Conservation (phyloP, 2,329 filamentous ascomycete species). For the Sarocladium strictum region DNA sequence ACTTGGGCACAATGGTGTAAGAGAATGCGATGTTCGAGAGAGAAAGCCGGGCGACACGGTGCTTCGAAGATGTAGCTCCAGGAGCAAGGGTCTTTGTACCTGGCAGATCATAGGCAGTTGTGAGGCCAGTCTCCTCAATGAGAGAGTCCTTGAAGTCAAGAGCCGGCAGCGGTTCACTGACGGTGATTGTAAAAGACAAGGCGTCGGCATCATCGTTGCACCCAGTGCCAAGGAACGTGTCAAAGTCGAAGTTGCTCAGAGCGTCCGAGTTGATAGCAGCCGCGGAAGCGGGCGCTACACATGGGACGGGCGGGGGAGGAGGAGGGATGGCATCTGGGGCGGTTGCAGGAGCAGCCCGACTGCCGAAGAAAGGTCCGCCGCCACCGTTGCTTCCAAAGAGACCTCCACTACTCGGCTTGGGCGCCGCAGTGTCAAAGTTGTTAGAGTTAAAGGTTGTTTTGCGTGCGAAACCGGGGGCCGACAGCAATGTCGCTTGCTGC, state of each 20-base stretch:
- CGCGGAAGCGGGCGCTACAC: not conserved
- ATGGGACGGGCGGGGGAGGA: too few species aligned
- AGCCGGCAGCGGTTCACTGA: not conserved
- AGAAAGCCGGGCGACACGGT: constrained; percentile 51
- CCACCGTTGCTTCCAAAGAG: not conserved
- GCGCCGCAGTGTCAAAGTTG: not conserved
- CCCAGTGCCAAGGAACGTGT: not conserved
- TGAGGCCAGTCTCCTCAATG: constrained; percentile 54
- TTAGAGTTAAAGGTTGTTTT: not conserved
- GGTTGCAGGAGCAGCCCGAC: not conserved
- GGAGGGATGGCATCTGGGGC: not conserved
- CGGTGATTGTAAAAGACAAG: not conserved
- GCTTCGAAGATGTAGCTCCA: constrained; percentile 44
- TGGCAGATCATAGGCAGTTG: constrained; percentile 55
- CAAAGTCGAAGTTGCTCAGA: not conserved
- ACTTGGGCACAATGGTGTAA: constrained; percentile 55
- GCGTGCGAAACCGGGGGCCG: not conserved
- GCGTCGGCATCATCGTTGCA: not conserved
- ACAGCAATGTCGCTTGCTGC: not conserved
- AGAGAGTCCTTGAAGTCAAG: constrained; percentile 39
- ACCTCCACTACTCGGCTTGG: not conserved
- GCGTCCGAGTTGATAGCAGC: not conserved
- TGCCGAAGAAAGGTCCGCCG: not conserved
- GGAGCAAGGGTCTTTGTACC: constrained; percentile 51
- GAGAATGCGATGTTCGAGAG: constrained; percentile 47